Base-by-base conservation (phyloP, 2,329 filamentous ascomycete species). In the Onygenales sp. region DNA sequence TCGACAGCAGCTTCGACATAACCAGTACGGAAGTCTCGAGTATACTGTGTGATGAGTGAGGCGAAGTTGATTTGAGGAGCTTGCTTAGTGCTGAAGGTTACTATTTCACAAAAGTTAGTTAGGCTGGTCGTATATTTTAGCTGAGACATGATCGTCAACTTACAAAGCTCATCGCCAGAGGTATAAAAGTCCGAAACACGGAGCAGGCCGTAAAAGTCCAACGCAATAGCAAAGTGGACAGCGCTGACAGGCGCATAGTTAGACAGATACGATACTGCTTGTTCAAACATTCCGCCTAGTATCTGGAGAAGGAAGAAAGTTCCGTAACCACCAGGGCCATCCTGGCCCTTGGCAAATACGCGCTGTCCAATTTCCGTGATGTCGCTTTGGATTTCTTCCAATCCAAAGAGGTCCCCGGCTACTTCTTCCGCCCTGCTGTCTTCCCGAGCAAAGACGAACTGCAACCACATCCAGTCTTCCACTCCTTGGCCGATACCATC, bases 271-370 rank as follows among this genome's bases (percentile, higher is more conserved):
- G 87, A 85, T 51, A 98, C 78, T 13, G 92, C 93, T 63, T 93
- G 86, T 72, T 98, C 93, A 61, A 95, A 98, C 80, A 96, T 85
- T 59, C 93, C 93, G 33, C 87, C 85, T 49, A 97, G 76, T 42
- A 95, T 81, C 67, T 95, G 90, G 59, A 98, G 81, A 70, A 94
- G 90, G 74, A 98, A 96, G 73, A 86, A 95, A 65, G 92, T 91
- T 64, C 87, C 90, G 61, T 90, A 93, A 57, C 84, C 85, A 59
- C 86, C 87, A 56, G 81, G 81, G 34, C 88, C 87, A 55, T 94
- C 90, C 50, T 83, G 81, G 51, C 83, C 84, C 69, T 92, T 91
- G 62, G 86, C 82, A 71, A 97, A 98, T 70, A 95, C 89, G 64
- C 91, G 86, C 60, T 88, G 83, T 9, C 92, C 92, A 64, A 98